phyloP scores from a whole-genome alignment of 192 early-diverging fungal species.

The Coemansia sp. region DNA sequence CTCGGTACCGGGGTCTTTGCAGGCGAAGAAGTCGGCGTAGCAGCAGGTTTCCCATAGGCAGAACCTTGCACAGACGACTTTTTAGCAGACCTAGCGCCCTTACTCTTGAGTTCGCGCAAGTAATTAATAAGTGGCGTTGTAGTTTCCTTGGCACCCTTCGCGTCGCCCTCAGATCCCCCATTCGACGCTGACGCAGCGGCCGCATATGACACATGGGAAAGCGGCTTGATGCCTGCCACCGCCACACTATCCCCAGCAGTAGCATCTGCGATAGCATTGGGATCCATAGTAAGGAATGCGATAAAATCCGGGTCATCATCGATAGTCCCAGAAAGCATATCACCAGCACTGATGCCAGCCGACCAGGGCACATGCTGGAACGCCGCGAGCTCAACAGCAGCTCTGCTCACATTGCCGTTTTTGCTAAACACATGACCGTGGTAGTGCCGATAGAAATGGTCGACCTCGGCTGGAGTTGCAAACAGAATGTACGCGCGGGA shows the following conservation, averaged over 20 bases:
- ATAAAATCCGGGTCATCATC: conserved; percentile 36
- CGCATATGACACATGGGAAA: conserved; percentile 30
- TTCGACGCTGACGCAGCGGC: conserved; percentile 23
- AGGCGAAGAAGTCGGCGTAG: background rate
- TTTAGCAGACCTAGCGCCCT: background rate
- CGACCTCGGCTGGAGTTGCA: conserved; percentile 31
- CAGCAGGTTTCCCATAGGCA: background rate
- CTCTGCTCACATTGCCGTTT: conserved; percentile 20
- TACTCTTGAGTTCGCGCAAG: conserved; percentile 42
- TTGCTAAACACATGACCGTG: conserved; percentile 51
- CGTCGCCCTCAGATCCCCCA: background rate
- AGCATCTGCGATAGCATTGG: background rate
- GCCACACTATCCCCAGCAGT: background rate
- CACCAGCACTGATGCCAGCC: background rate
- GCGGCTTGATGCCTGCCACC: background rate
- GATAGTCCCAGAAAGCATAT: conserved; percentile 34
- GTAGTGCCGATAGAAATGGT: conserved; percentile 36
- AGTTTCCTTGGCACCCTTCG: background rate
- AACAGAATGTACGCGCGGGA: conserved; percentile 49
- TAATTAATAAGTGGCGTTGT: conserved; percentile 43
- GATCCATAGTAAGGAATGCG: conserved; percentile 24
- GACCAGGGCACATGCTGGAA: conserved; percentile 30
- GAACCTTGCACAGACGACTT: background rate
- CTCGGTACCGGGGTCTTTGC: background rate
- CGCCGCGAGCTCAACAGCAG: conserved; percentile 37